These are phyloP conservation scores for Picea mariana DNA, from an alignment of 83 land plant genomes.

Conservation along the genomic window DNA sequence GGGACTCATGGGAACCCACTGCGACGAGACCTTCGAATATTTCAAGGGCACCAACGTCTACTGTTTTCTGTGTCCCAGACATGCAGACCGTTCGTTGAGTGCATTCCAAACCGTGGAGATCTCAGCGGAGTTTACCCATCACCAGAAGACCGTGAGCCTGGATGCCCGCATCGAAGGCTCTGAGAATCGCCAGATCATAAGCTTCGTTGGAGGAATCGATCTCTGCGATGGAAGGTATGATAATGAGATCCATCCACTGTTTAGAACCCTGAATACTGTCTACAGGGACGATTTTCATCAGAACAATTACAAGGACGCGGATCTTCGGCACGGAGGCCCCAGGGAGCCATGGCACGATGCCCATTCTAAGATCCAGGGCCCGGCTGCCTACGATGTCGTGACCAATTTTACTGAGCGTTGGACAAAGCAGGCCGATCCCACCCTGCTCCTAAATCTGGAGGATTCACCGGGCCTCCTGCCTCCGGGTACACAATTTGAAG, in stretches of 20 bases:
- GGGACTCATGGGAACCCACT: conserved; percentile 43
- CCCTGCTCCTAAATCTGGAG: too few species aligned
- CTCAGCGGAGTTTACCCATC: conserved; percentile 48
- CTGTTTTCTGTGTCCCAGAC: conserved; percentile 42
- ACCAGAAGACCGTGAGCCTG: conserved; percentile 50
- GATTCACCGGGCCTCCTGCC: too few species aligned
- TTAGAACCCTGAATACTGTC: conserved; percentile 49
- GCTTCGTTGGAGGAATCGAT: conserved; percentile 63
- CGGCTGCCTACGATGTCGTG: too few species aligned
- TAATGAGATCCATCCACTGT: conserved; percentile 53
- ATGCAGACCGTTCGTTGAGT: conserved; percentile 27
- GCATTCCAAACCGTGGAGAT: conserved; percentile 20
- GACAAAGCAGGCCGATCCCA: too few species aligned
- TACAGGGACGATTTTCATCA: conserved; percentile 57
- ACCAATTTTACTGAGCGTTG: too few species aligned
- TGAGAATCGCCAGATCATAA: conserved; percentile 21
- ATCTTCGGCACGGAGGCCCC: too few species aligned
- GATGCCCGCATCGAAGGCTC: conserved; percentile 29
- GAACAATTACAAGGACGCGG: too few species aligned
- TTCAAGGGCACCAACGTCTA: conserved; percentile 37
- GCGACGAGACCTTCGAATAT: conserved; percentile 34
- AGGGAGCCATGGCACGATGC: too few species aligned
- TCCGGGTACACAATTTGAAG: too few species aligned
- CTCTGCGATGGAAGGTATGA: conserved; percentile 61
- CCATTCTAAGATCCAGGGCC: too few species aligned